Percentiles rank a stretch among this genome's conserved stretches.
These are phyloP conservation scores for Saturnispora gosingensis DNA, from an alignment of 805 yeast species.

Conservation along the genomic window DNA sequence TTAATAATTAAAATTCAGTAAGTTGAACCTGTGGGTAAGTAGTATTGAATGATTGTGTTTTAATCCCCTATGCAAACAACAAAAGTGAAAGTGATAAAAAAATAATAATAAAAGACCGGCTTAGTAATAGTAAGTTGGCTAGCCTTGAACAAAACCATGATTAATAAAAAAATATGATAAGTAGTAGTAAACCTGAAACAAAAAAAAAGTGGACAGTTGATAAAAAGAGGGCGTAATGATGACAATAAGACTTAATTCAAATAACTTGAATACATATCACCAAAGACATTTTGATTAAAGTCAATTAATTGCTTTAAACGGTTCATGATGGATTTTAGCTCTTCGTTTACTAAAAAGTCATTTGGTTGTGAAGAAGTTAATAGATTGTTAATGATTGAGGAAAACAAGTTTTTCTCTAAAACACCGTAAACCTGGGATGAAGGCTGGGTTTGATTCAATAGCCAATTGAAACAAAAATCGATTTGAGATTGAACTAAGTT, in stretches of 20 bases:
- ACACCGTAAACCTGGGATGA: slow-evolving; percentile 64
- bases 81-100: neutral
- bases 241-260: neutral
- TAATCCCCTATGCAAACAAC: neutral
- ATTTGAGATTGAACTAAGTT: slow-evolving; percentile 33
- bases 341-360: slow-evolving; percentile 33
- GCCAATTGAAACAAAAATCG: slow-evolving; percentile 67
- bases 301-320: slow-evolving; percentile 58
- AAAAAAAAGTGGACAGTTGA: neutral
- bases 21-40: neutral
- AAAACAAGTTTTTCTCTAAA: slow-evolving; percentile 50
- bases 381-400: slow-evolving; percentile 12
- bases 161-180: neutral
- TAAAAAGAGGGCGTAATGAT: neutral
- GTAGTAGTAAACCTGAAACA: neutral
- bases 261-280: slow-evolving; percentile 41
- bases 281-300: slow-evolving; percentile 81
- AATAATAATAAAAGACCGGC: neutral
- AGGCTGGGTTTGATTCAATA: slow-evolving; percentile 81
- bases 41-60: neutral
- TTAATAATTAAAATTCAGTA: neutral
- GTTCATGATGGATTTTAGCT: slow-evolving; percentile 47
- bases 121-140: neutral
- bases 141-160: neutral
- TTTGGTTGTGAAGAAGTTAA: slow-evolving; percentile 13